Evolutionary conservation across 768 basidiomycete species (phyloP), one percentile per base, ranked within the genome.

Genomic region (Clitopilus passeckerianus): DNA sequence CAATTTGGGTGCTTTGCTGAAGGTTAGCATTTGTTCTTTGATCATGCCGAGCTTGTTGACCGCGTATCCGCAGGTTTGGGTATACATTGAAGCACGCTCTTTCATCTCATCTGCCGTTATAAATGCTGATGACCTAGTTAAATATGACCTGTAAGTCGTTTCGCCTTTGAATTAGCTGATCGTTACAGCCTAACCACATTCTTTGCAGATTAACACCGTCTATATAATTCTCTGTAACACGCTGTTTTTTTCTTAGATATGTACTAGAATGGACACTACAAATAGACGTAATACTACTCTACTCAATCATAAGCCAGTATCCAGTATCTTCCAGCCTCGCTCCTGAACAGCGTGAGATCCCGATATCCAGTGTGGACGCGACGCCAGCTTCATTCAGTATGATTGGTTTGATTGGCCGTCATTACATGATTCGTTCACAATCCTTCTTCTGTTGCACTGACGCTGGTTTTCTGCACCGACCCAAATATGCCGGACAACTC

Each of bases 21-120:
- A 98, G 85, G 93, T 93, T 58, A 34, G 30, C 14, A 4, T 34
- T 33, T 61, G 80, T 59, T 50, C 34, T 53, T 20, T 23, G 33
- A n/a, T 1, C 57, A 24, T 6, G 30, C 37, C 20, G 53, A 55
- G 12, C 20, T 18, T 7, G 2, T 23, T 34, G 57, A 66, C 63
- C 22, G 62, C 57, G 30, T 27, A 59, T 30, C 46, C 64, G 53
- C 20, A 95, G 93, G 77, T 94, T 54, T 98, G 95, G 96, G 80
- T 98, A 27, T 93, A 87, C 86, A 77, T 96, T 41, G 96, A 98
- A 75, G 95, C 95, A 4, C 81, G 95, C 60, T 89, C 92, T 14
- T 78, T 98, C 59, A 93, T 91, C 6, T 85, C 88, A 10, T 76
- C 88, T 1, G 90, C 91, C 1, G 82, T 91, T 37, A 80, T 87